These are phyloP conservation scores for Pleurotus pulmonarius DNA, from an alignment of 768 basidiomycete genomes.

Conservation along the genomic window DNA sequence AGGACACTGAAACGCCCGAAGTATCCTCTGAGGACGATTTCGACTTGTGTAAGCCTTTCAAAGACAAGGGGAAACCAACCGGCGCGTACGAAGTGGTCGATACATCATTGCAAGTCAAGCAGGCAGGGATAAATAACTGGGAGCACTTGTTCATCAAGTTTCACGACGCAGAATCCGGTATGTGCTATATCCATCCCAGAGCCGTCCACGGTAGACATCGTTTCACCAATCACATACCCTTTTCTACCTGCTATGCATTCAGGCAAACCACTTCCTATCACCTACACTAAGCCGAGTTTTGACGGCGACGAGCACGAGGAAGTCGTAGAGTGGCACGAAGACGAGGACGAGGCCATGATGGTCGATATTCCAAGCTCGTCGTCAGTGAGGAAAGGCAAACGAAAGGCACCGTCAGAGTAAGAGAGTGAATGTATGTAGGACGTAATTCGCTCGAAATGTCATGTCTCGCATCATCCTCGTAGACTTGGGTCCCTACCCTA, in stretches of 20 bases:
- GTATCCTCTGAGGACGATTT: conserved; percentile 36
- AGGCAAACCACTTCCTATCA: conserved; percentile 61
- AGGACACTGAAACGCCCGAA: conserved; percentile 25
- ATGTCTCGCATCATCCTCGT: too few species aligned
- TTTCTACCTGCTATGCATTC: conserved; percentile 13
- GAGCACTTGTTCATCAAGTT: conserved; percentile 69
- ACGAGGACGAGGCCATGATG: conserved; percentile 16
- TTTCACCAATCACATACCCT: conserved; percentile 10
- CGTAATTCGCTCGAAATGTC: too few species aligned
- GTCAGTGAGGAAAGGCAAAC: conserved; percentile 55
- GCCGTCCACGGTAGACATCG: not conserved
- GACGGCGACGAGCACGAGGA: conserved; percentile 58
- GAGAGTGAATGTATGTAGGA: not conserved
- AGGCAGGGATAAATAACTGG: conserved; percentile 57
- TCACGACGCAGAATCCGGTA: conserved; percentile 54
- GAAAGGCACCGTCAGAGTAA: conserved; percentile 42
- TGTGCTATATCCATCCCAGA: conserved; percentile 22
- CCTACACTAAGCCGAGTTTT: conserved; percentile 53
- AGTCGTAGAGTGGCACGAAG: conserved; percentile 16
- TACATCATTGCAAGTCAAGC: conserved; percentile 36
- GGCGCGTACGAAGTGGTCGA: conserved; percentile 50
- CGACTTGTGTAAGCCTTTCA: conserved; percentile 55
- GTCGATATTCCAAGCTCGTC: conserved; percentile 15
- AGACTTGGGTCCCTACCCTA: too few species aligned
- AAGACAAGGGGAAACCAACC: conserved; percentile 37